Conservation (phyloP, 176 grass and related monocot genomes). For the Tillandsia fasciculata region DNA sequence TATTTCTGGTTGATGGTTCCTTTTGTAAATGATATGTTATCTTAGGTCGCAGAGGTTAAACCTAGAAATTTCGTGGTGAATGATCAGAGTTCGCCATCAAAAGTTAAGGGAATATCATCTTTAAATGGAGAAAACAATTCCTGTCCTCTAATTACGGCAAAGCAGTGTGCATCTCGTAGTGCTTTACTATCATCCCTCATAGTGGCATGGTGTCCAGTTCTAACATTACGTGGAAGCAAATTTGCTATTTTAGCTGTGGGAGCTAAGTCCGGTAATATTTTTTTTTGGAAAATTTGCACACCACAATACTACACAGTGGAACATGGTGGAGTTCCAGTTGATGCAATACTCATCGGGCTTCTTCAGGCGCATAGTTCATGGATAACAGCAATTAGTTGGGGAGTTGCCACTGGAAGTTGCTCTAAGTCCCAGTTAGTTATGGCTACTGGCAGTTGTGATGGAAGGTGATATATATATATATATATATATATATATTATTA, state of each 20-base stretch:
- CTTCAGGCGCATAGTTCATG: constrained; percentile 69
- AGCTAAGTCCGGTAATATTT: constrained; percentile 67
- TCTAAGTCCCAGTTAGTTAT: constrained; percentile 45
- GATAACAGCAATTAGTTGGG: constrained; percentile 66
- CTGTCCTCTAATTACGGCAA: constrained; percentile 45
- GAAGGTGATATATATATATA: constrained; percentile 36
- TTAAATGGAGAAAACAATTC: constrained; percentile 24
- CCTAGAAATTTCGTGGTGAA: constrained; percentile 13
- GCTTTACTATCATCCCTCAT: constrained; percentile 52
- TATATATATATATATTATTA: too few relatives aligned
- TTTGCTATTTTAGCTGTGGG: constrained; percentile 69
- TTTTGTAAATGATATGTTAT: constrained; percentile 8
- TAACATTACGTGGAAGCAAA: constrained; percentile 42
- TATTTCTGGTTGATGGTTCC: neutral
- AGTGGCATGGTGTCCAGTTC: constrained; percentile 65
- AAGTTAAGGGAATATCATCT: constrained; percentile 20
- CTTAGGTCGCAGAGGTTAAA: constrained; percentile 14
- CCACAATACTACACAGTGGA: constrained; percentile 58
- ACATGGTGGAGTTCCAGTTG: constrained; percentile 28
- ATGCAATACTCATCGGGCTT: constrained; percentile 47
- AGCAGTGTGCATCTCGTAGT: constrained; percentile 60
- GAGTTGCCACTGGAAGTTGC: constrained; percentile 24
- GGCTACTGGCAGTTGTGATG: constrained; percentile 63
- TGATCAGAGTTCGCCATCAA: constrained; percentile 22
- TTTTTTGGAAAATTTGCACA: constrained; percentile 65